These are phyloP conservation scores for Calonectria henricotiae DNA, from an alignment of 2,329 filamentous ascomycete species.

Conservation along the genomic window DNA sequence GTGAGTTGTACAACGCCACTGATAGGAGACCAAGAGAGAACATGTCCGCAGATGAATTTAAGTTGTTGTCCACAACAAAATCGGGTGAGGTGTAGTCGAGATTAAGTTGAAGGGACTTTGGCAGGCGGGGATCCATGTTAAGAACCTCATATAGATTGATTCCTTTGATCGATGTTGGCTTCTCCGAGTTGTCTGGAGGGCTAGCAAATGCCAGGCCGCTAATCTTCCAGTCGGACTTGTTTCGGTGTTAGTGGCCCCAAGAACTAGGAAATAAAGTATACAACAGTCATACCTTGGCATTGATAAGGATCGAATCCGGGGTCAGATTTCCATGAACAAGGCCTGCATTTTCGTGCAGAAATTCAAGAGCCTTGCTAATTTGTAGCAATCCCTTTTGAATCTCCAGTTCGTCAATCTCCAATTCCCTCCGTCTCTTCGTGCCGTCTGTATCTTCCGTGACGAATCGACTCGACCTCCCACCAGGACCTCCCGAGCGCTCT, in stretches of 20 bases:
- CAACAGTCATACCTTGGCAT: conserved; percentile 80
- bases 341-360: conserved; percentile 94
- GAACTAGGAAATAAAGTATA: neutral
- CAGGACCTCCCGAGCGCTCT: conserved; percentile 78
- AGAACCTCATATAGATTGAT: conserved; percentile 88
- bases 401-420: conserved; percentile 97
- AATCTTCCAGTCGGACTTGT: conserved; percentile 96
- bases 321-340: conserved; percentile 96
- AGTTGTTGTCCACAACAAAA: conserved; percentile 91
- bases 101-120: conserved; percentile 87
- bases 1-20: conserved; percentile 93
- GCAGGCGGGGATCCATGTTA: conserved; percentile 88
- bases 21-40: conserved; percentile 94
- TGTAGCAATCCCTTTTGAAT: conserved; percentile 97
- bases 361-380: conserved; percentile 93
- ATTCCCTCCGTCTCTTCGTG: conserved; percentile 80
- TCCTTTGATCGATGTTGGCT: conserved; percentile 82
- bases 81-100: conserved; percentile 96
- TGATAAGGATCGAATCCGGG: conserved; percentile 93
- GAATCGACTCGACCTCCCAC: conserved; percentile 83
- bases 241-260: conserved; percentile 52
- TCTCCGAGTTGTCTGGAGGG: conserved; percentile 82
- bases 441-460: conserved; percentile 86
- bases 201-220: conserved; percentile 94
- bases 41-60: conserved; percentile 89